A percentile compares a stretch with the other conserved stretches of the same genome.
phyloP scores from a whole-genome alignment of 176 grass and related monocot genomes.

The Triticum dicoccoides region DNA sequence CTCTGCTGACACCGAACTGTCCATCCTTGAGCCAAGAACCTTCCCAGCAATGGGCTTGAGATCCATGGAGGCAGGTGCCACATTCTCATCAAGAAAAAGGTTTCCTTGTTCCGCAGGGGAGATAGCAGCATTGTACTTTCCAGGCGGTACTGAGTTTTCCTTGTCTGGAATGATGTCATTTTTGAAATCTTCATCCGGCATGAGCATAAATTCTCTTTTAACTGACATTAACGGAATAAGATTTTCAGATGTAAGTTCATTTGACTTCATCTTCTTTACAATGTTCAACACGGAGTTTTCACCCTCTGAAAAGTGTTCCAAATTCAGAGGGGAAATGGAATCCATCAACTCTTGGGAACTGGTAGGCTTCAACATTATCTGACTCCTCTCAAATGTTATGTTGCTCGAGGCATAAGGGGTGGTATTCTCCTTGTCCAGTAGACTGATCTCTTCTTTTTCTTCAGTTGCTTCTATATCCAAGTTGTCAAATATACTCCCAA shows the following conservation, averaged over 20 bases:
- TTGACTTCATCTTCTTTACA: constrained; percentile 20
- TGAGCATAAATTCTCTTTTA: constrained; percentile 23
- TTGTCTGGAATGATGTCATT: constrained; percentile 32
- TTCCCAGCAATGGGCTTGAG: constrained; percentile 34
- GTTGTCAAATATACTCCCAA: constrained; percentile 45
- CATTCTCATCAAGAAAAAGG: constrained; percentile 52
- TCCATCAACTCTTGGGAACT: constrained; percentile 48
- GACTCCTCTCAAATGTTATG: constrained; percentile 41
- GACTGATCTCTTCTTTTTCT: constrained; percentile 41
- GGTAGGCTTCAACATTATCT: constrained; percentile 27
- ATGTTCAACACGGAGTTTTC: constrained; percentile 28
- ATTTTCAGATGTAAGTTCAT: constrained; percentile 19
- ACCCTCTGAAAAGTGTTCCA: constrained; percentile 43
- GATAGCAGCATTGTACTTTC: constrained; percentile 23
- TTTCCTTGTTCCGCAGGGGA: constrained; percentile 29
- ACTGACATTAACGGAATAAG: not conserved
- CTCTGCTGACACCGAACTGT: constrained; percentile 24
- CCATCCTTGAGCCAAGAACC: constrained; percentile 49
- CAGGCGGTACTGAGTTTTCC: constrained; percentile 27
- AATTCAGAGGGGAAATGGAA: constrained; percentile 43
- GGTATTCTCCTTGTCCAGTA: constrained; percentile 53
- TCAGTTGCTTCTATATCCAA: constrained; percentile 34
- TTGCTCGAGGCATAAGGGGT: constrained; percentile 36
- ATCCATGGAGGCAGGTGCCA: constrained; percentile 40
- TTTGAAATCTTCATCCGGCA: constrained; percentile 30